Evolutionary conservation across 805 yeast genomes (phyloP), one percentile per base, ranked within the genome.

Genomic region (Wickerhamomyces alni): DNA sequence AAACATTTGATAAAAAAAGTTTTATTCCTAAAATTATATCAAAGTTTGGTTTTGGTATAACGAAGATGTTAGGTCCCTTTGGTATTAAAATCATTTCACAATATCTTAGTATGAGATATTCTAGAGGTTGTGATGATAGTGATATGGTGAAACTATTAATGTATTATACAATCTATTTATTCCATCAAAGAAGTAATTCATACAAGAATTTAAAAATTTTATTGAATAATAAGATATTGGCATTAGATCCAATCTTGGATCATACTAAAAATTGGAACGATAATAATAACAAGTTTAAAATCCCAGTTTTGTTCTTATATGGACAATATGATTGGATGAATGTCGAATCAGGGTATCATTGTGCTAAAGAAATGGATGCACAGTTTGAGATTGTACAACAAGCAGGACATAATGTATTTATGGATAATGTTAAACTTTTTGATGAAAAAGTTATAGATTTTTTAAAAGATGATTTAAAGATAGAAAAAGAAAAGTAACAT

Each of bases 301-400:
- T n/a, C n/a, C n/a, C n/a, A n/a, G n/a, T n/a, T n/a, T 18, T 37
- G n/a, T 43, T 65, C 26, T 33, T 67, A 36, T 85, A 82, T 56
- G 94, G 93, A 0, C 74, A 79, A 46, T 75, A 67, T 46, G 94
- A 85, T 54, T 84, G 85, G 69, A 84, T 83, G 93, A 71, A 77
- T 51, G 58, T 69, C 1, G 68, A 65, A 30, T 82, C 82, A 0
- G 83, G 83, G 2, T 50, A 43, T 10, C 30, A 33, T 29, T 35
- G 52, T 48, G 33, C 47, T 45, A 48, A 42, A 9, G 46, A 51
- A 8, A 18, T 39, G 6, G 30, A 34, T 16, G 33, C 36, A 2
- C 37, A 28, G n/a, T 55, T 54, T 33, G 41, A 40, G 16, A 38
- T 69, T 8, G 58, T 82, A 11, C 62, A 59, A 21, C 65, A 77